Evolutionary conservation across 257 asterid genomes (phyloP).

Genomic region (Vinca minor): DNA sequence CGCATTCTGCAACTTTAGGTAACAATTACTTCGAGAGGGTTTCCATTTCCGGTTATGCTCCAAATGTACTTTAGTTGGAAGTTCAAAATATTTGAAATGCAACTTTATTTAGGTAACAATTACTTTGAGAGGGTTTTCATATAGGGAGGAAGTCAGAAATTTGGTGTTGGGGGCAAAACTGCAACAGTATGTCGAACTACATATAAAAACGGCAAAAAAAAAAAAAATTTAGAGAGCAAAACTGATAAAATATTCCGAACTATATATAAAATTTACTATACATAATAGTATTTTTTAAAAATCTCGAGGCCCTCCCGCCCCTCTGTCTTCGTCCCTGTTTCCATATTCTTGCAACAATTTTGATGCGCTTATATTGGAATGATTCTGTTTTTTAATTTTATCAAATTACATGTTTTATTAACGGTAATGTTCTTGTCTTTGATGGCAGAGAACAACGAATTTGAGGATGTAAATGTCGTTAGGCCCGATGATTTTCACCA

Average conservation of each 20-base stretch:
- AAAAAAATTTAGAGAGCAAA: no score
- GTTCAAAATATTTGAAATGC: background rate
- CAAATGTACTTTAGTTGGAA: background rate
- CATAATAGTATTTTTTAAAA: no score
- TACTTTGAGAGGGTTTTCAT: background rate
- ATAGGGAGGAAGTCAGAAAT: no score
- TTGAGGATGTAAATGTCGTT: slow-evolving; percentile 59
- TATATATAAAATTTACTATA: no score
- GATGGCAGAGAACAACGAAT: slow-evolving; percentile 52
- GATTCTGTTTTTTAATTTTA: background rate
- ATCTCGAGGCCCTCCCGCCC: no score
- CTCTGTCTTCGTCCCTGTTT: no score
- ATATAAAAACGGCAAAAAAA: no score
- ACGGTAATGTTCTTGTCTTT: background rate
- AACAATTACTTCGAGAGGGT: background rate
- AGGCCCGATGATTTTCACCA: slow-evolving; percentile 44
- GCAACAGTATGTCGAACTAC: no score
- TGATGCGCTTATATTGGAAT: background rate
- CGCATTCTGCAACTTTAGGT: background rate
- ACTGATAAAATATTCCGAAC: no score
- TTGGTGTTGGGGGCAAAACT: no score
- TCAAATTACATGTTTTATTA: background rate
- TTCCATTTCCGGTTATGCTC: background rate
- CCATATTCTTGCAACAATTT: background rate
- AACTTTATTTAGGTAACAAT: background rate